Percentiles rank a stretch among this genome's conserved stretches.
Conservation (phyloP, 1,284 basidiomycete genomes). For the Coniferiporia sulphurascens region DNA sequence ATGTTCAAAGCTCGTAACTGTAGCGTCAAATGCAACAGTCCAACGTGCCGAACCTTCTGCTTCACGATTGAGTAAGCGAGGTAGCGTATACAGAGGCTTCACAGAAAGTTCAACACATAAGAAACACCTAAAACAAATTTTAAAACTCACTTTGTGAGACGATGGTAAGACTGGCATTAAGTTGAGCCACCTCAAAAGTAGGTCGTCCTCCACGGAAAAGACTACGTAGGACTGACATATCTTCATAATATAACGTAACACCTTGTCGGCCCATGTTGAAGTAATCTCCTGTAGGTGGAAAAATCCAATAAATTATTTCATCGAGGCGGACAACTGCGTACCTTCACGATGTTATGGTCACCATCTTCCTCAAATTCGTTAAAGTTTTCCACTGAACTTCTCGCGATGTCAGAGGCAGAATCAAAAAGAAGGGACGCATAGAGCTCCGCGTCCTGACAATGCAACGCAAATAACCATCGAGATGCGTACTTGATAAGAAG, state of each 20-base stretch:
- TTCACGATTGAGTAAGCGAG: conserved; percentile 55
- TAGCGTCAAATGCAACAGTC: conserved; percentile 11
- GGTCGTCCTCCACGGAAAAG: conserved; percentile 57
- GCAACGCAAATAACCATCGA: conserved; percentile 61
- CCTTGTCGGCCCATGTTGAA: conserved; percentile 29
- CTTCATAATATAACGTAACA: conserved; percentile 50
- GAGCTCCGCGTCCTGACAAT: conserved; percentile 46
- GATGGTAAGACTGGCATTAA: conserved; percentile 33
- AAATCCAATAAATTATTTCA: conserved; percentile 26
- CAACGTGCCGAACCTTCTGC: conserved; percentile 30
- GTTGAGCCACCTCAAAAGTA: conserved; percentile 65
- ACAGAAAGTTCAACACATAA: conserved; percentile 10
- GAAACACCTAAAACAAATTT: conserved; percentile 1
- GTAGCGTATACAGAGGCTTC: conserved; percentile 51
- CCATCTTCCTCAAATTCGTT: neutral
- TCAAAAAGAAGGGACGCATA: conserved; percentile 50
- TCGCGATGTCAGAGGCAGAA: conserved; percentile 43
- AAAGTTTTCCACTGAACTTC: conserved; percentile 24
- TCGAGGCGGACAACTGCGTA: neutral
- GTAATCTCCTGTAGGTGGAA: conserved; percentile 1
- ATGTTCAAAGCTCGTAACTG: conserved; percentile 16
- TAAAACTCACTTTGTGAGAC: conserved; percentile 34
- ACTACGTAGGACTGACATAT: conserved; percentile 49
- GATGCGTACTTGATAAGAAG: conserved; percentile 49
- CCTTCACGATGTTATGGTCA: conserved; percentile 35